Base-by-base conservation (phyloP, 164 flowering plant species). In the Tetracentron sinense region DNA sequence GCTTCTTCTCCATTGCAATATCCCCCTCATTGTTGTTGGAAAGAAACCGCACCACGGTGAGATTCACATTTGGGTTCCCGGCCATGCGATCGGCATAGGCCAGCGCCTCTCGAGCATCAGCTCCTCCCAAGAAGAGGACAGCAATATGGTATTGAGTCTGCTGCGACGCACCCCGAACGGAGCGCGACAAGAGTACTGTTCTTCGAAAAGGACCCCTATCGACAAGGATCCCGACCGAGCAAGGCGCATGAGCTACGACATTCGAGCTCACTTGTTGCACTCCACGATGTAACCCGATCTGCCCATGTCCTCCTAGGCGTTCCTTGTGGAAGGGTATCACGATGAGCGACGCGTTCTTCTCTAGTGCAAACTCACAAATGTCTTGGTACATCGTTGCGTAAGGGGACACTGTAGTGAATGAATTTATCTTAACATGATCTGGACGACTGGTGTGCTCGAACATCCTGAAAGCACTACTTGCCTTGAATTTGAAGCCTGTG, bases 111-210 rank as follows among this genome's bases (percentile, higher is more conserved):
- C n/a, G n/a, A n/a, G n/a, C 82, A 83, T 81, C 93, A 0, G 84
- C 73, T 12, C 92, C 97, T 1, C 97, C 97, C 3, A 86, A 29
- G n/a, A n/a, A n/a, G n/a, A n/a, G n/a, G n/a, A n/a, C n/a, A n/a
- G n/a, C n/a, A n/a, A n/a, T n/a, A n/a, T 62, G 52, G 2, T 25
- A 19, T 0, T 62, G 27, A 6, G 31, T 5, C 26, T 21, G 21
- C 23, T n/a, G n/a, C n/a, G n/a, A n/a, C n/a, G n/a, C n/a, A n/a
- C n/a, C n/a, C n/a, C n/a, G n/a, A n/a, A n/a, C n/a, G 7, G 69
- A 31, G n/a, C 29, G n/a, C n/a, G 0, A 19, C 21, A 3, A 31
- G 2, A 0, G 44, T 8, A n/a, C n/a, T n/a, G n/a, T n/a, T n/a
- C n/a, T n/a, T n/a, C n/a, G n/a, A n/a, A n/a, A n/a, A n/a, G n/a